Percentiles rank a stretch among this genome's conserved stretches.
Evolutionary conservation across 2,329 filamentous ascomycete species (phyloP).

Genomic region (Ceratocystis colombiana): DNA sequence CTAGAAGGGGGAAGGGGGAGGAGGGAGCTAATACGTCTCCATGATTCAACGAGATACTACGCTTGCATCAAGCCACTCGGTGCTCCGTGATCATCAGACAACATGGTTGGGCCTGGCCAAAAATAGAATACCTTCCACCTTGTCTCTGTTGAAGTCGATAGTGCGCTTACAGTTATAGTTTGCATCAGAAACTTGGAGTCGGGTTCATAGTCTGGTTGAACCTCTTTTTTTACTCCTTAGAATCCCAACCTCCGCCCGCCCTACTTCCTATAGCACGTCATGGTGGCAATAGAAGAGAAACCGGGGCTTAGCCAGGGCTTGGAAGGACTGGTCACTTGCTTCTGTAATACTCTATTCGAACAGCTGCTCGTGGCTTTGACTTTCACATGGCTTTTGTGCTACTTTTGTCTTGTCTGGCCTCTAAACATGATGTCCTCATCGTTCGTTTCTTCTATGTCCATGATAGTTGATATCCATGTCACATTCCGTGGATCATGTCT

Average conservation of each 20-base stretch:
- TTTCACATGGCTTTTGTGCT: not conserved
- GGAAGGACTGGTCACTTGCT: not conserved
- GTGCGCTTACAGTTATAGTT: conserved; percentile 10
- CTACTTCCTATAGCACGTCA: conserved; percentile 3
- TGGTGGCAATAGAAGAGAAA: conserved; percentile 5
- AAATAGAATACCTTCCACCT: not conserved
- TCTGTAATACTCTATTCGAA: conserved; percentile 5
- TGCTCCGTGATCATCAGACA: conserved; percentile 4
- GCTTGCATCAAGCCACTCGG: not conserved
- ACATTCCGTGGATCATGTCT: not conserved
- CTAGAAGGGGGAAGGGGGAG: not conserved
- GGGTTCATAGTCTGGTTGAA: not conserved
- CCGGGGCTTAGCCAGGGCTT: conserved; percentile 2
- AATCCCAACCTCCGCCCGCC: conserved; percentile 7
- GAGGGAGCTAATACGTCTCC: not conserved
- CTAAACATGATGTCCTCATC: not conserved
- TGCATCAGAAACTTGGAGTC: conserved; percentile 8
- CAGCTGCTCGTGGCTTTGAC: conserved; percentile 4
- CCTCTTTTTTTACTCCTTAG: conserved; percentile 2
- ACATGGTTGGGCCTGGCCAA: not conserved
- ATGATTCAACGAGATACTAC: not conserved
- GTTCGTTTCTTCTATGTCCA: not conserved
- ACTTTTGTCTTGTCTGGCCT: not conserved
- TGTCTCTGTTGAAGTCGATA: not conserved
- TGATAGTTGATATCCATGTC: conserved; percentile 5